Percentiles rank a stretch among this genome's conserved stretches.
phyloP scores from a whole-genome alignment of 257 asterid species.

The Solanum bukasovii region DNA sequence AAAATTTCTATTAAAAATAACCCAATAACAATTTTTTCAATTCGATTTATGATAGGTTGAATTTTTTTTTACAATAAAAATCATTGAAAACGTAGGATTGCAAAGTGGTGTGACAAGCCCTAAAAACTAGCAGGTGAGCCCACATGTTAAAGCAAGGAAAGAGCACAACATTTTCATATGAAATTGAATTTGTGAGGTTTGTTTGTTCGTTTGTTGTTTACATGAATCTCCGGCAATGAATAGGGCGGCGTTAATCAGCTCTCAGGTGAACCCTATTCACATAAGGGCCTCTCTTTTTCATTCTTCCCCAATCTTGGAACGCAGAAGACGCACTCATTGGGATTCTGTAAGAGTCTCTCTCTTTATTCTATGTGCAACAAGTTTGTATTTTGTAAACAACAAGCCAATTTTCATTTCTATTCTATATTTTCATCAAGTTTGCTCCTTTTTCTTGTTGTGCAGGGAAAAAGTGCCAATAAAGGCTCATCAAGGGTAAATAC shows the following conservation, averaged over 20 bases:
- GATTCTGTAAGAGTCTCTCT: slow-evolving; percentile 36
- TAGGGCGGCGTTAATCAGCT: slow-evolving; percentile 36
- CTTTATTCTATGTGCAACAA: not conserved
- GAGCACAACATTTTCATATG: not conserved
- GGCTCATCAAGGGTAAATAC: slow-evolving; percentile 34
- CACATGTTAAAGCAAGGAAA: not conserved
- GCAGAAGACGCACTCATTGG: slow-evolving; percentile 54
- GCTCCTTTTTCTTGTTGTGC: slow-evolving; percentile 15
- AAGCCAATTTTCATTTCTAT: not conserved
- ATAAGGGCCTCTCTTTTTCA: slow-evolving; percentile 44
- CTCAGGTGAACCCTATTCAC: slow-evolving; percentile 36
- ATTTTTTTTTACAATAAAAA: not conserved
- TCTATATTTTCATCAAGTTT: not conserved
- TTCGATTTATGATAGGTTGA: no score
- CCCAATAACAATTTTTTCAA: not conserved
- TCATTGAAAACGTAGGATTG: not conserved
- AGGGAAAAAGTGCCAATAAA: slow-evolving; percentile 33
- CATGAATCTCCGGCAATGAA: slow-evolving; percentile 44
- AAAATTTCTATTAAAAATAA: no score
- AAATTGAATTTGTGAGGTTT: not conserved
- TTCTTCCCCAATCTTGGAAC: slow-evolving; percentile 58
- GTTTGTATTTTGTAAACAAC: not conserved
- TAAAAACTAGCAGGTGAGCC: not conserved
- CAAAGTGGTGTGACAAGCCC: not conserved
- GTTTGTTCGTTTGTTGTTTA: not conserved